Percentiles rank a stretch among this genome's conserved stretches.
Conservation (phyloP, 495 filamentous ascomycete species). For the Chlorociboria aeruginascens region DNA sequence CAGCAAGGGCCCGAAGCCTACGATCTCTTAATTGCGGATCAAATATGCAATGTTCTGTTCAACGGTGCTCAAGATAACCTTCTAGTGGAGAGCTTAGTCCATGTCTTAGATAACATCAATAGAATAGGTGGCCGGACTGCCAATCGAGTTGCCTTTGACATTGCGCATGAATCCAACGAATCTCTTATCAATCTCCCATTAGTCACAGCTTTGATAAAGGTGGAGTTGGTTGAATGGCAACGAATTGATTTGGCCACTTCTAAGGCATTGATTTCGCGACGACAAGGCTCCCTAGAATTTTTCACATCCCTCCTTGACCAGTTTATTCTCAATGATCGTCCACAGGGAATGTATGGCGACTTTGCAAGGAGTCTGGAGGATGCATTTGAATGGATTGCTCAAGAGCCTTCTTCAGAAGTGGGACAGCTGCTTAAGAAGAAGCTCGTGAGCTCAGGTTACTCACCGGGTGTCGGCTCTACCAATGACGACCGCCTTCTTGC, state of each 20-base stretch:
- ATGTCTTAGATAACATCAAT: conserved; percentile 70
- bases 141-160: conserved; percentile 60
- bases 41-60: conserved; percentile 60
- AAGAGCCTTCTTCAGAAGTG: conserved; percentile 52
- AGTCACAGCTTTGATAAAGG: conserved; percentile 57
- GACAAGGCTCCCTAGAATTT: conserved; percentile 58
- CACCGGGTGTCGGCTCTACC: conserved; percentile 34
- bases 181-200: conserved; percentile 68
- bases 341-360: conserved; percentile 68
- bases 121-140: conserved; percentile 62
- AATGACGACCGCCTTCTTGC: conserved; percentile 35
- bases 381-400: conserved; percentile 67
- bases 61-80: conserved; percentile 36
- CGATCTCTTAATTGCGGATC: conserved; percentile 52
- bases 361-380: conserved; percentile 73
- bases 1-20: conserved; percentile 51
- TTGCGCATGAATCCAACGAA: conserved; percentile 58
- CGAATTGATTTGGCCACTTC: conserved; percentile 68
- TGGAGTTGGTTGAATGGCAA: conserved; percentile 61
- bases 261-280: conserved; percentile 55
- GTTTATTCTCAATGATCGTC: conserved; percentile 62
- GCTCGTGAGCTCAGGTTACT: conserved; percentile 49
- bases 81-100: conserved; percentile 72
- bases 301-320: conserved; percentile 64
- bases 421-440: conserved; percentile 62